Evolutionary conservation across 2,329 filamentous ascomycete species (phyloP), one percentile per base, ranked within the genome.

Genomic region (Calonectria hongkongensis): DNA sequence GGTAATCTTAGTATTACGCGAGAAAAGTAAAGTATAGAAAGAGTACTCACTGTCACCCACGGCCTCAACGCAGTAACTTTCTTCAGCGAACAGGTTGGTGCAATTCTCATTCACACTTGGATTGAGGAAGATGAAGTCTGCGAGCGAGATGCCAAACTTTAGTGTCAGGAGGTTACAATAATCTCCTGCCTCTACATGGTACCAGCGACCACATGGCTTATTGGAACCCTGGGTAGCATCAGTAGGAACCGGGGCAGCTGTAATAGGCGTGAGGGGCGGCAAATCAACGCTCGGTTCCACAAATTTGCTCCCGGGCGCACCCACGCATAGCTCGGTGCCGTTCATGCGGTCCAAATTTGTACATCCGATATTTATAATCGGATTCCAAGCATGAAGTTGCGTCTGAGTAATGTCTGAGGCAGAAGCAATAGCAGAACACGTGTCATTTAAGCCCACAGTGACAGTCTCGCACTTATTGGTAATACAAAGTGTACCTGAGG

Each of bases 121-220:
- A 16, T 45, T 45, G 41, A 45, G 41, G 41, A 45, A 45, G 41
- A 45, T 45, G 41, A 45, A 45, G 41, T 45, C 41, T 3, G 41
- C 41, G 8, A 45, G 41, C 2, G 41, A 45, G 41, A 45, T 45
- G 15, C 41, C 41, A n/a, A 45, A 45, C 41, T n/a, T 45, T 15
- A 45, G 41, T 16, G 41, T 45, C 41, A 45, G 41, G 41, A 45
- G 41, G 41, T 45, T 45, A n/a, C 41, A 45, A 45, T 45, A 45
- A 16, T 45, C 41, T 45, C 41, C 41, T 16, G 6, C 41, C 41
- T 45, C 16, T 4, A 45, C 41, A n/a, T 45, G 41, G 3, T 45
- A 45, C 41, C 41, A 45, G 13, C 15, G 41, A 45, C 41, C 41
- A n/a, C 41, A 45, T n/a, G 41, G 41, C 41, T 45, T 45, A n/a